Percentiles rank a stretch among this genome's conserved stretches.
Conservation (phyloP, 148 eudicot species). For the Nyssa sinensis region DNA sequence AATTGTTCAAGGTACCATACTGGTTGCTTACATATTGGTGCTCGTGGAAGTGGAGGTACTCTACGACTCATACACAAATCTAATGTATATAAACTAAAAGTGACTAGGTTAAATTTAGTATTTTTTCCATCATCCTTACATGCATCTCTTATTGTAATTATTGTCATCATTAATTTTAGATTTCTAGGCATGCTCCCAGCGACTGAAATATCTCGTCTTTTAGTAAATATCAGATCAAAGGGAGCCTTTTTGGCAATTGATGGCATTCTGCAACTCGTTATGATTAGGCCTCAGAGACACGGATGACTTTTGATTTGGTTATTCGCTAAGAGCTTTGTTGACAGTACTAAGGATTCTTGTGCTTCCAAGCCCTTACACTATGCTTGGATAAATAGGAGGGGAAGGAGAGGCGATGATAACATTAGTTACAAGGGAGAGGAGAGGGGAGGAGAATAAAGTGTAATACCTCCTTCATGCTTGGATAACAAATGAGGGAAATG, state of each 20-base stretch:
- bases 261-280: not conserved
- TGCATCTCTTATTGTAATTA: not conserved
- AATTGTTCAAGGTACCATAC: slow-evolving; percentile 23
- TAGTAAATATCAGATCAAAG: not conserved
- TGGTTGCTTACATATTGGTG: slow-evolving; percentile 63
- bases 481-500: no score
- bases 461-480: no score
- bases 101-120: not conserved
- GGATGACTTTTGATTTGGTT: not conserved
- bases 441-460: no score
- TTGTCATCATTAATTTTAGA: no score
- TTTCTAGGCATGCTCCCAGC: no score
- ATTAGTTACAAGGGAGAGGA: no score
- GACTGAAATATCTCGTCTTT: not conserved
- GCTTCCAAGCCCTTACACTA: no score
- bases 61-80: not conserved
- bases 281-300: not conserved
- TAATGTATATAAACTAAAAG: not conserved
- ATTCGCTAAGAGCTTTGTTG: not conserved
- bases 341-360: not conserved
- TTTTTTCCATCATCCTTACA: not conserved
- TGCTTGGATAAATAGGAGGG: no score
- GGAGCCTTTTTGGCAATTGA: not conserved
- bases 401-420: no score
- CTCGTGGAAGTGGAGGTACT: slow-evolving; percentile 75